Conservation (phyloP, 192 early-diverging fungal genomes). For the Coemansia sp. region DNA sequence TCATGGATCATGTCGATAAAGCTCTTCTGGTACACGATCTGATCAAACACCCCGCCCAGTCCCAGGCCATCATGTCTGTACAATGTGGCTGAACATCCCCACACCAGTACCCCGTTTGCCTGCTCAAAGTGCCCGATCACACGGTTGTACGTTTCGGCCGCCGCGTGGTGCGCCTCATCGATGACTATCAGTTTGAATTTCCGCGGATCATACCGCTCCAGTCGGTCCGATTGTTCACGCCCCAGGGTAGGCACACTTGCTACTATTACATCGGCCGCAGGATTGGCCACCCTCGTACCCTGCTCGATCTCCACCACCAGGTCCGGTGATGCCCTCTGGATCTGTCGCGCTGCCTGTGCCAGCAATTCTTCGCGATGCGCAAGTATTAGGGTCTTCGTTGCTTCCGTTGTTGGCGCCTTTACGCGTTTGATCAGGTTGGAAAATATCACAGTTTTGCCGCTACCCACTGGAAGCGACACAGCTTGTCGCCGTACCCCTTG, state of each 20-base stretch:
- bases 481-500: conserved; percentile 70
- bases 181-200: conserved; percentile 89
- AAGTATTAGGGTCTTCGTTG: conserved; percentile 78
- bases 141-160: conserved; percentile 69
- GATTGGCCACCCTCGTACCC: conserved; percentile 60
- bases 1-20: conserved; percentile 85
- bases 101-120: conserved; percentile 64
- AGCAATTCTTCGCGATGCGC: conserved; percentile 90
- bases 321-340: conserved; percentile 60
- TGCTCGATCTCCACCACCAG: conserved; percentile 67
- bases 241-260: conserved; percentile 80
- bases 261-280: conserved; percentile 69
- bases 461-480: conserved; percentile 80
- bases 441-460: conserved; percentile 91
- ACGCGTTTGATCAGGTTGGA: conserved; percentile 75
- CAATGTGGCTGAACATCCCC: conserved; percentile 93
- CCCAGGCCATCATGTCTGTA: conserved; percentile 78
- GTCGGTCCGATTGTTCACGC: conserved; percentile 36
- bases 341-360: conserved; percentile 72
- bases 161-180: conserved; percentile 92
- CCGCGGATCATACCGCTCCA: conserved; percentile 67
- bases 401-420: conserved; percentile 57
- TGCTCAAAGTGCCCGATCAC: conserved; percentile 72
- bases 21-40: conserved; percentile 70
- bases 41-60: conserved; percentile 68